Evolutionary conservation across 176 grass and related monocot species (phyloP), one percentile per base, ranked within the genome.

Genomic region (Pontederia paniculata): DNA sequence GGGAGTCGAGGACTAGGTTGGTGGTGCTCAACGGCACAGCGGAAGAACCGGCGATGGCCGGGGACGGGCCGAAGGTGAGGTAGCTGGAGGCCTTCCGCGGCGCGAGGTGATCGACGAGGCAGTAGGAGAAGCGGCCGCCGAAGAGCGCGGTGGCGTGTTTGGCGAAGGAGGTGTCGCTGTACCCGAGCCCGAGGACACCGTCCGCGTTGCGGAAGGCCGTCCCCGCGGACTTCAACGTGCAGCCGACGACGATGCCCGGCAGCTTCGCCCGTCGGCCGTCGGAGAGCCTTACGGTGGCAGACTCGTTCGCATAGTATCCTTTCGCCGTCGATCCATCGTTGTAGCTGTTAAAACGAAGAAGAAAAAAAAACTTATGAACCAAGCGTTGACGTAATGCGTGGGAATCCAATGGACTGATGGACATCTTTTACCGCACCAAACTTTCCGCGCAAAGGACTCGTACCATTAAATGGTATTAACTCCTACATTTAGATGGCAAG

Each of bases 91-190:
- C 63, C 45, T 87, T 76, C 55, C 71, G 71, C 14, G 44, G 50
- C 62, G 79, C 82, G 57, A 67, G 37, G 76, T 77, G 52, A 48
- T 82, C 62, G 31, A 89, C 79, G 42, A 97, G 83, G 74, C 91
- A 97, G 81, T 90, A 97, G 63, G 91, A 97, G 91, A 97, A 87
- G 68, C 69, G 74, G 3, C n/a, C 53, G 23, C 62, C 60, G 62
- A 97, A 97, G 43, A 72, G 70, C 9, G 3, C 28, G 44, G 59
- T 57, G 62, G 85, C 86, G 2, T 53, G 25, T 12, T 14, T 13
- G 54, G 74, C 58, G 71, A 97, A 97, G 41, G 91, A 87, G 31
- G 69, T 45, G 10, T 10, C 4, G 50, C 71, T 77, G 68, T 84
- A 76, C 13, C 91, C 91, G 8, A 97, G 76, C 22, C 71, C 58